Evolutionary conservation across 805 yeast genomes (phyloP).

Genomic region (Saccharomycopsis schoenii): DNA sequence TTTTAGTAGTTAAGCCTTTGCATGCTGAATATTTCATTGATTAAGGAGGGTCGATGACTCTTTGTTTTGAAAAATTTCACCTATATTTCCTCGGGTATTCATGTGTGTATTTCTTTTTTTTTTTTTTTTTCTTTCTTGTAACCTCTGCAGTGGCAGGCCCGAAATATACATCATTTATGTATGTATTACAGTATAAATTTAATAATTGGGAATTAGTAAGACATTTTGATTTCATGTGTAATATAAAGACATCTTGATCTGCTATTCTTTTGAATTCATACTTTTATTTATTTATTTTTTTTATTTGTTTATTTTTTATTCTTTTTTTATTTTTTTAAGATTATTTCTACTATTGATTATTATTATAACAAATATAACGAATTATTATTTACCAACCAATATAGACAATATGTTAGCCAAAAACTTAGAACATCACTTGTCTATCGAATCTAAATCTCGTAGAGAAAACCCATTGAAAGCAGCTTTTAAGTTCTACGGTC

Average conservation of each 20-base stretch:
- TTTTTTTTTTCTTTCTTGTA: neutral
- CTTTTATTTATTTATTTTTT: no score
- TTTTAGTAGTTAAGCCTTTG: neutral
- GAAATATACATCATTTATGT: neutral
- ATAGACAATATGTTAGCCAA: slow-evolving; percentile 29
- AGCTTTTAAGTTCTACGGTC: slow-evolving; percentile 66
- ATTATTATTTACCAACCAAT: no score
- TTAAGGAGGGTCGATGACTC: neutral
- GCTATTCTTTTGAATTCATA: neutral
- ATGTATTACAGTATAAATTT: neutral
- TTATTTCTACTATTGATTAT: neutral
- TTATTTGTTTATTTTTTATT: no score
- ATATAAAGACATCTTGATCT: neutral
- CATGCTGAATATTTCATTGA: no score
- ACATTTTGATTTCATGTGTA: no score
- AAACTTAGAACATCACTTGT: slow-evolving; percentile 66
- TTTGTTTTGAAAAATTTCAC: neutral
- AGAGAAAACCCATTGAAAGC: slow-evolving; percentile 71
- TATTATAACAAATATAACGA: neutral
- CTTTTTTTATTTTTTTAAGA: neutral
- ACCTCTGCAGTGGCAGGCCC: neutral
- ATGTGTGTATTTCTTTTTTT: neutral
- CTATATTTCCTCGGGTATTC: neutral
- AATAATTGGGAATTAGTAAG: no score
- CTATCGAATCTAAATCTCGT: slow-evolving; percentile 72